Evolutionary conservation across 1,284 basidiomycete genomes (phyloP).

Genomic region (Apiotrichum montevideense): DNA sequence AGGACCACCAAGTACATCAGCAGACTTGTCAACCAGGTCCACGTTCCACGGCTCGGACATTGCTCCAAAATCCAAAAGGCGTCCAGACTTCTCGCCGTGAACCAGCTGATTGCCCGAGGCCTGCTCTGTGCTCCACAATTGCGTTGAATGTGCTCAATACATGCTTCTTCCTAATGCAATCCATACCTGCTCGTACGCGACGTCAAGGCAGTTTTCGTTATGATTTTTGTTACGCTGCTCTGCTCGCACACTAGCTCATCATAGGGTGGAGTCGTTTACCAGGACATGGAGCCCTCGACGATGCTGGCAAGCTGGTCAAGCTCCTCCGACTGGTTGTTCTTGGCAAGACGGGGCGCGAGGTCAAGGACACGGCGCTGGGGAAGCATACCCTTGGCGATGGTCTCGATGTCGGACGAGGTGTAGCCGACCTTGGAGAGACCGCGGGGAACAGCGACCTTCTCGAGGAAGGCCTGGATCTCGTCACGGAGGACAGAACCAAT

Average conservation of each 20-base stretch:
- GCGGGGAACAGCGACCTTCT: constrained; percentile 74
- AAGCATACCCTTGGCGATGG: constrained; percentile 43
- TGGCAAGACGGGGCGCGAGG: constrained; percentile 43
- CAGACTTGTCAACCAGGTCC: too few species aligned
- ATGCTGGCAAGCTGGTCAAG: constrained; percentile 69
- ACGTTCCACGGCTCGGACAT: too few species aligned
- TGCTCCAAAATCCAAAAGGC: too few species aligned
- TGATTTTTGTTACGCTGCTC: neutral
- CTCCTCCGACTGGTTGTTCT: constrained; percentile 71
- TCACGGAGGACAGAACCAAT: constrained; percentile 78
- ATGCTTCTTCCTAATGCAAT: constrained; percentile 10
- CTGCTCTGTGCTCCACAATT: too few species aligned
- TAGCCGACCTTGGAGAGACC: constrained; percentile 85
- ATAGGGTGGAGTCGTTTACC: constrained; percentile 25
- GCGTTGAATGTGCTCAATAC: neutral
- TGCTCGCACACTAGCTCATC: neutral
- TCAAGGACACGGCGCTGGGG: constrained; percentile 44
- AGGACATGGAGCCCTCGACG: constrained; percentile 48
- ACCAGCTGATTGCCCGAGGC: too few species aligned
- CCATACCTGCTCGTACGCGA: neutral
- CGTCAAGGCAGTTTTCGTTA: neutral
- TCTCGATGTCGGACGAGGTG: constrained; percentile 39
- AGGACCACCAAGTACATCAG: too few species aligned
- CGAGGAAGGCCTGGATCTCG: constrained; percentile 84
- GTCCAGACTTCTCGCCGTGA: too few species aligned